Percentiles rank a stretch among this genome's conserved stretches.
phyloP scores from a whole-genome alignment of 768 basidiomycete species.

The Termitomyces sp. region DNA sequence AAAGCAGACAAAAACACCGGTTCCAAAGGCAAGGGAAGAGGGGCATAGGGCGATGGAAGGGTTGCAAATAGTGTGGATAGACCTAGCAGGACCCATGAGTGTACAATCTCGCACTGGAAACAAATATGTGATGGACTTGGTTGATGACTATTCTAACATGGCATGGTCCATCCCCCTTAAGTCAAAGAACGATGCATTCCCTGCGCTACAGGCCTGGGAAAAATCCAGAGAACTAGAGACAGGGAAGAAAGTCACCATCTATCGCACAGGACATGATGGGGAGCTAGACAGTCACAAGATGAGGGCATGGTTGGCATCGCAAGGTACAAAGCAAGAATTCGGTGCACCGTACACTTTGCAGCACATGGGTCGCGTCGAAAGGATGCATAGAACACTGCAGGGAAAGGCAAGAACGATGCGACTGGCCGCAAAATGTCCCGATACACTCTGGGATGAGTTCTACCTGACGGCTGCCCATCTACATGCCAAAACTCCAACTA shows the following conservation, averaged over 20 bases:
- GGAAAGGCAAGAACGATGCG: not conserved
- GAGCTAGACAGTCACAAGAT: not conserved
- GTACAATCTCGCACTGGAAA: no score
- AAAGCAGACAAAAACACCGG: not conserved
- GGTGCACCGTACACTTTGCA: not conserved
- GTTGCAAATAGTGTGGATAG: not conserved
- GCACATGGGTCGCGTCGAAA: not conserved
- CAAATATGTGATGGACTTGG: no score
- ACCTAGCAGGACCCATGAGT: no score
- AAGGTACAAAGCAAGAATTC: not conserved
- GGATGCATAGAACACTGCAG: not conserved
- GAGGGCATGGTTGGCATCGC: not conserved
- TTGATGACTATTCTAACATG: no score
- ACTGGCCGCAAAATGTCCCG: not conserved
- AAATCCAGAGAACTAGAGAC: not conserved
- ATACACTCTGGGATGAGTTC: not conserved
- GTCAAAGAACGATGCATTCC: no score
- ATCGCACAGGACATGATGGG: not conserved
- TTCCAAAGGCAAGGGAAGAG: not conserved
- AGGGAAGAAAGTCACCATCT: not conserved
- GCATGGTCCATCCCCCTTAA: no score
- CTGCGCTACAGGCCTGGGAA: no score
- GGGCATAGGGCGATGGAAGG: not conserved
- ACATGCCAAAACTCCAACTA: not conserved
- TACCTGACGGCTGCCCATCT: not conserved